A percentile compares a stretch with the other conserved stretches of the same genome.
phyloP scores from a whole-genome alignment of 495 filamentous ascomycete species.

The Aspergillus coremiiformis region DNA sequence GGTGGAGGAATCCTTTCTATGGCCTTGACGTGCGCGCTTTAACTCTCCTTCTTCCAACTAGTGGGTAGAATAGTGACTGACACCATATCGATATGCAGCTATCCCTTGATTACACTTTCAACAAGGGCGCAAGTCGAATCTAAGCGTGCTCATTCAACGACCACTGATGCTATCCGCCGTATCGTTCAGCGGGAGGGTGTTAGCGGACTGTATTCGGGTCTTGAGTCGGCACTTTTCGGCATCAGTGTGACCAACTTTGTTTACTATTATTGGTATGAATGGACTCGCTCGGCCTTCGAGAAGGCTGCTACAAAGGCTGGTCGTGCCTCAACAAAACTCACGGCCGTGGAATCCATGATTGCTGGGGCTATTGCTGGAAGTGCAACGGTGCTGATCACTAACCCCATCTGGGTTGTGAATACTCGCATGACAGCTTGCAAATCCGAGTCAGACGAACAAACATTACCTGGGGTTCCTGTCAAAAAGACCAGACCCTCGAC shows the following conservation, averaged over 20 bases:
- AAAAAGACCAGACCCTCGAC: conserved; percentile 57
- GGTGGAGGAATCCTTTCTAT: conserved; percentile 92
- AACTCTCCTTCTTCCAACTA: neutral
- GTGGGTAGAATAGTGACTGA: conserved; percentile 6
- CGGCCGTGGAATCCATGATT: conserved; percentile 83
- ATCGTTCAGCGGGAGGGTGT: conserved; percentile 90
- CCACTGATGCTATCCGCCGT: conserved; percentile 70
- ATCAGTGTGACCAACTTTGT: conserved; percentile 99
- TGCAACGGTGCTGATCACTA: conserved; percentile 90
- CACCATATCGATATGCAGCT: conserved; percentile 44
- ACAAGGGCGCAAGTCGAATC: conserved; percentile 98
- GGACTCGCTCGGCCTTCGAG: conserved; percentile 85
- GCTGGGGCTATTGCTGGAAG: conserved; percentile 91
- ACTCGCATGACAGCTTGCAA: conserved; percentile 93
- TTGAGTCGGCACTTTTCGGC: conserved; percentile 88
- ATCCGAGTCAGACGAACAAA: conserved; percentile 46
- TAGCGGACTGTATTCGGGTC: conserved; percentile 76
- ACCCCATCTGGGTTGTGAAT: conserved; percentile 98
- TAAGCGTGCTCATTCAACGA: conserved; percentile 75
- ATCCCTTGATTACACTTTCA: conserved; percentile 94
- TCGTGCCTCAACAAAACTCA: conserved; percentile 75
- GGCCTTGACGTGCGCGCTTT: conserved; percentile 67
- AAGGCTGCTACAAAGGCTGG: conserved; percentile 66
- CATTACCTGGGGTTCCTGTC: conserved; percentile 38
- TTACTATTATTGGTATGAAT: conserved; percentile 99